A percentile compares a stretch with the other conserved stretches of the same genome.
Evolutionary conservation across 768 basidiomycete species (phyloP).

Genomic region (Phanerodontia chrysosporium): DNA sequence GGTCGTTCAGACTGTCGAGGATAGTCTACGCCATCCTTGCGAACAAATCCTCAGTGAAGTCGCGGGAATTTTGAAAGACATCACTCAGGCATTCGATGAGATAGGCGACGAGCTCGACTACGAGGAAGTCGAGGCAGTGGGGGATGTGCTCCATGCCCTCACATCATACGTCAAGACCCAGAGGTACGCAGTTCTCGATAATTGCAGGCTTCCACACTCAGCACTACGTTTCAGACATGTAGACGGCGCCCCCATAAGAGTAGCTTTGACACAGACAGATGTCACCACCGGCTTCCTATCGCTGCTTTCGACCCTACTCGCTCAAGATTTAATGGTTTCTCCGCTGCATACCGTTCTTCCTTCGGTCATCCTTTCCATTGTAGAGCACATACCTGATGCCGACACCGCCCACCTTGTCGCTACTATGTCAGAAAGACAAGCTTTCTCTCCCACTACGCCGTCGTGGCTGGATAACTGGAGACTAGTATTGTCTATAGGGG

Average conservation of each 20-base stretch:
- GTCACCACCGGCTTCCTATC: conserved; percentile 46
- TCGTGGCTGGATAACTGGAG: conserved; percentile 72
- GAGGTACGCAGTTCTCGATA: conserved; percentile 39
- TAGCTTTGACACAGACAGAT: conserved; percentile 50
- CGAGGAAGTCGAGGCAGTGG: conserved; percentile 64
- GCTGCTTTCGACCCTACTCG: conserved; percentile 57
- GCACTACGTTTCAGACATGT: conserved; percentile 21
- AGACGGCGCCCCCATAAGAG: conserved; percentile 40
- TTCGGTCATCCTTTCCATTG: conserved; percentile 57
- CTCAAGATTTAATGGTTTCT: conserved; percentile 50
- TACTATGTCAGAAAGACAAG: conserved; percentile 63
- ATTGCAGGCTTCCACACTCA: neutral
- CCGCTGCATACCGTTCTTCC: conserved; percentile 60
- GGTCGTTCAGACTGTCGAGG: neutral
- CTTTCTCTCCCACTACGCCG: conserved; percentile 65
- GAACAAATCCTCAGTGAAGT: conserved; percentile 59
- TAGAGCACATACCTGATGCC: conserved; percentile 63
- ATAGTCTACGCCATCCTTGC: conserved; percentile 15
- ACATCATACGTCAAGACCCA: conserved; percentile 53
- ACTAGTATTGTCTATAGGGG: conserved; percentile 45
- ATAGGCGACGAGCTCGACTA: conserved; percentile 64
- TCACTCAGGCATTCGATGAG: conserved; percentile 68
- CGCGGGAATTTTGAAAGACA: conserved; percentile 64
- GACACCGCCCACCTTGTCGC: conserved; percentile 61
- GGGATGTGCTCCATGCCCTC: conserved; percentile 56